Evolutionary conservation across 768 basidiomycete genomes (phyloP).

Genomic region (Krasilnikovozyma curviuscula): DNA sequence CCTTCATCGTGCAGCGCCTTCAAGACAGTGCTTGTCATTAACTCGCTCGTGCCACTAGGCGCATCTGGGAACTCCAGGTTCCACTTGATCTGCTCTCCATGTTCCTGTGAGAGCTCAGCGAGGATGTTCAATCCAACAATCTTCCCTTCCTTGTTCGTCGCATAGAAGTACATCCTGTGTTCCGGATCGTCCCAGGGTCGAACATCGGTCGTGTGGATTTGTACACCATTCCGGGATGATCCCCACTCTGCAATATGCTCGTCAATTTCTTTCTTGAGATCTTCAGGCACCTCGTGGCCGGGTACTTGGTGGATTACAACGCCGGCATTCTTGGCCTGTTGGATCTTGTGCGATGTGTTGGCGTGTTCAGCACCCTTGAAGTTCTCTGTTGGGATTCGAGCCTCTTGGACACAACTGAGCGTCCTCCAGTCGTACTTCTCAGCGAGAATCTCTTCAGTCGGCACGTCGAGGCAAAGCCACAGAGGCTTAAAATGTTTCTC

Average conservation of each 20-base stretch:
- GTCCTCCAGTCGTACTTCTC: conserved; percentile 38
- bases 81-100: conserved; percentile 38
- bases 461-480: conserved; percentile 41
- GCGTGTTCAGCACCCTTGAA: conserved; percentile 34
- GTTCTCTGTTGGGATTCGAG: conserved; percentile 30
- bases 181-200: conserved; percentile 39
- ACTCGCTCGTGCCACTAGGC: conserved; percentile 38
- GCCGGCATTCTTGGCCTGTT: conserved; percentile 38
- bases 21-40: conserved; percentile 35
- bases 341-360: conserved; percentile 43
- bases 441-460: conserved; percentile 36
- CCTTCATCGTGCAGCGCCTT: conserved; percentile 28
- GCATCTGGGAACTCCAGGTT: conserved; percentile 37
- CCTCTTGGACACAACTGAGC: conserved; percentile 45
- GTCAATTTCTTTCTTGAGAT: conserved; percentile 34
- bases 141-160: conserved; percentile 31
- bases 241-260: conserved; percentile 41
- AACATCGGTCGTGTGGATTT: conserved; percentile 34
- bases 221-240: conserved; percentile 35
- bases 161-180: conserved; percentile 42
- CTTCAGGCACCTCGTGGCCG: conserved; percentile 30
- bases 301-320: conserved; percentile 34
- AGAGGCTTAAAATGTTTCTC: conserved; percentile 35
- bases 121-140: conserved; percentile 36
- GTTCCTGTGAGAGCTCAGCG: conserved; percentile 31